Base-by-base conservation (phyloP, 2,329 filamentous ascomycete species). In the Sclerotinia glacialis region DNA sequence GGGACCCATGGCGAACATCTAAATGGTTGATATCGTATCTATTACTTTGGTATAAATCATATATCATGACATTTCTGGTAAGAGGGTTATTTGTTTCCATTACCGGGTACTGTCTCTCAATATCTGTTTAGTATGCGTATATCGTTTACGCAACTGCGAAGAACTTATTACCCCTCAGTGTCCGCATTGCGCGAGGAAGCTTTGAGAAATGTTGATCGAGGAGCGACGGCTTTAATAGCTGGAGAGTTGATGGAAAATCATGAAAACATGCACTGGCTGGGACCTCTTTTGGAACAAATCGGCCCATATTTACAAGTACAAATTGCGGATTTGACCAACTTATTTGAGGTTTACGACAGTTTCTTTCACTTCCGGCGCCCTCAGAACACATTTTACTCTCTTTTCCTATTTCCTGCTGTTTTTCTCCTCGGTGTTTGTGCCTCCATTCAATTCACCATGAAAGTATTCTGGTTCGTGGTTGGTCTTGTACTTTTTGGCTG, bases 331-430 rank as follows among this genome's bases (percentile, higher is more conserved):
- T 21, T 77, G 21, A 74, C 76, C 1, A 77, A 77, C 52, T 68
- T 76, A 26, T 74, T 78, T 46, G 77, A 79, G 67, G 71, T 71
- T 2, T 58, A 73, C 28, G 75, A 76, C 60, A 79, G 78, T 59
- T 78, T 79, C 65, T 79, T 78, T 64, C 76, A 78, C 66, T 79
- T 77, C 73, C 70, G 74, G 1, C 72, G 71, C 63, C 76, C 77
- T 5, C 62, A 64, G 18, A 72, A 74, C 0, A 78, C 77, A 7
- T 55, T 70, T 2, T 50, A 68, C 4, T 69, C 72, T 0, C 72
- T 78, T 9, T 70, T 67, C 21, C 23, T 78, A 0, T 61, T 78
- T 12, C 64, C 55, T 2, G 1, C 72, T 0, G 34, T 63, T 11
- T 72, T 75, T 34, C 47, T 78, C 2, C 37, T 69, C n/a, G 72